These are phyloP conservation scores for Sarocladium brachiariae DNA, from an alignment of 2,329 filamentous ascomycete species.

Conservation along the genomic window DNA sequence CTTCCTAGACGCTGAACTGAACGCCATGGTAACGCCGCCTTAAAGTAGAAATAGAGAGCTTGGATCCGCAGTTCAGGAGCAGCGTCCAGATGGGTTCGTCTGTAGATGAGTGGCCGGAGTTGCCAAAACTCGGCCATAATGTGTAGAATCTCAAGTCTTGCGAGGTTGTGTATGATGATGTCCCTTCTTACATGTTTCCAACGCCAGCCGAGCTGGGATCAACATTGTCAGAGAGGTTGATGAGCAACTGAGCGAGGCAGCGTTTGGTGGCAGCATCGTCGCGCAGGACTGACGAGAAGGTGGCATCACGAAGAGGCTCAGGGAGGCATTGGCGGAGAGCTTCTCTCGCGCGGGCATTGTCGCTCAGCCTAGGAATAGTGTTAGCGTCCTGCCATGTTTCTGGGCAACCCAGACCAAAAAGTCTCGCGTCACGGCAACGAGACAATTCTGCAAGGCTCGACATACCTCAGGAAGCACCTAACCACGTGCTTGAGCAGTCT, in stretches of 20 bases:
- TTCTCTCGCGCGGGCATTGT: conserved; percentile 92
- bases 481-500: conserved; percentile 95
- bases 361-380: conserved; percentile 73
- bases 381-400: too few species aligned
- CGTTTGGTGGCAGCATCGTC: conserved; percentile 97
- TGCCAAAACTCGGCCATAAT: not conserved
- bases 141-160: not conserved
- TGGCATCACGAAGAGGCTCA: conserved; percentile 96
- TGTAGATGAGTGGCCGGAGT: too few species aligned
- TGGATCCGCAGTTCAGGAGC: too few species aligned
- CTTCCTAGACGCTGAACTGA: not conserved
- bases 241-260: conserved; percentile 91
- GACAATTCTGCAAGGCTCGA: too few species aligned
- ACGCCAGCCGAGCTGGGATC: conserved; percentile 34
- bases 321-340: conserved; percentile 93
- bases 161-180: not conserved
- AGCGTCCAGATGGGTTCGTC: too few species aligned
- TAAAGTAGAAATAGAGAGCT: not conserved
- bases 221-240: conserved; percentile 90
- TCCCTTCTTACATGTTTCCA: conserved; percentile 1
- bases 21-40: not conserved
- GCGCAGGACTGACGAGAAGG: conserved; percentile 90
- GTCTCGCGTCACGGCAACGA: too few species aligned
- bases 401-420: too few species aligned
- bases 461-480: conserved; percentile 90